These are phyloP conservation scores for Cyphellophora europaea DNA, from an alignment of 2,329 filamentous ascomycete genomes.

Conservation along the genomic window DNA sequence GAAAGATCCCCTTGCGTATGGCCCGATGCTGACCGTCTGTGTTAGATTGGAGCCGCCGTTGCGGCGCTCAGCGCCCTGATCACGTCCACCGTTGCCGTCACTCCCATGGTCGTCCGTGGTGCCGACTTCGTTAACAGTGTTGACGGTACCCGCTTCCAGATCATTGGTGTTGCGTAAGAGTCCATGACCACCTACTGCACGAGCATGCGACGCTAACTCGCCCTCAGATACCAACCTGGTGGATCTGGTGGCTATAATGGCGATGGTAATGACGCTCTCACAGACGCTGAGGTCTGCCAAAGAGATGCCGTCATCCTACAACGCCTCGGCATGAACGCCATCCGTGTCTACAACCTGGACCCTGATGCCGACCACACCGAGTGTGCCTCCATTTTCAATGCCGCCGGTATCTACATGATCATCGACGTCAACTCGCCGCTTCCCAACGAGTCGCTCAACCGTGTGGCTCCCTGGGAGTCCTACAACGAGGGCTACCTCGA, in stretches of 20 bases:
- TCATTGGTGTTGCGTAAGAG: slow-evolving; percentile 51
- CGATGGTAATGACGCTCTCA: slow-evolving; percentile 44
- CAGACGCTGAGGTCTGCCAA: slow-evolving; percentile 47
- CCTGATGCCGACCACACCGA: slow-evolving; percentile 51
- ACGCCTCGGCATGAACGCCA: slow-evolving; percentile 53
- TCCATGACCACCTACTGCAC: neutral
- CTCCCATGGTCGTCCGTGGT: slow-evolving; percentile 47
- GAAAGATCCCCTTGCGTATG: too few relatives aligned
- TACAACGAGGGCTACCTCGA: slow-evolving; percentile 48
- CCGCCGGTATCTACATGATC: slow-evolving; percentile 57
- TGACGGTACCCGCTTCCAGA: slow-evolving; percentile 50
- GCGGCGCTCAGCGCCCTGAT: slow-evolving; percentile 30
- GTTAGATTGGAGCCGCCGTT: slow-evolving; percentile 13
- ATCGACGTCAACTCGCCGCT: slow-evolving; percentile 57
- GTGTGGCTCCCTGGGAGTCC: slow-evolving; percentile 42
- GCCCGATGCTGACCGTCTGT: too few relatives aligned
- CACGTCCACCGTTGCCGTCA: slow-evolving; percentile 42
- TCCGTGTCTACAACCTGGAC: slow-evolving; percentile 56
- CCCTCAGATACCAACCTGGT: slow-evolving; percentile 55
- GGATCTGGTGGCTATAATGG: slow-evolving; percentile 49
- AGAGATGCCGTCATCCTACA: slow-evolving; percentile 58
- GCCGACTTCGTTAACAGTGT: slow-evolving; percentile 53
- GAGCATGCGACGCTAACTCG: too few relatives aligned
- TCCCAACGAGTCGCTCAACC: slow-evolving; percentile 46
- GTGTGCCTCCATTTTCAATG: slow-evolving; percentile 57